Base-by-base conservation (phyloP, 2,329 filamentous ascomycete species). In the Arthrobotrys iridis region DNA sequence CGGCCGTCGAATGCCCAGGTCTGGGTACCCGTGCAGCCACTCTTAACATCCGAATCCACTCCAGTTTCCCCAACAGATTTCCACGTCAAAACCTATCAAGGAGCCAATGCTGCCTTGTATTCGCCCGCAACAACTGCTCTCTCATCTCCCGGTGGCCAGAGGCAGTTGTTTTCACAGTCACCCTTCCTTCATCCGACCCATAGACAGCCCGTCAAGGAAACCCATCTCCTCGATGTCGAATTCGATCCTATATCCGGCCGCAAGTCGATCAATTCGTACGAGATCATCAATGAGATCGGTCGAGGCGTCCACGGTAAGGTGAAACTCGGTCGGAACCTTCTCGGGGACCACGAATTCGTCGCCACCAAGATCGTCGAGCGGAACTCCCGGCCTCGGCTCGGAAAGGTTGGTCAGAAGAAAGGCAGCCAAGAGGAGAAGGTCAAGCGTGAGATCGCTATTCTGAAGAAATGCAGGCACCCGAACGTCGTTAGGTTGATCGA, bases 321-420 rank as follows among this genome's bases (percentile, higher is more conserved):
- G 80, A 99, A 99, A 83, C 86, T 97, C 52, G 95, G 93, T 52
- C 88, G 93, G 63, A 93, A 96, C 81, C 85, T 93, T 48, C 62
- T 43, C 11, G 55, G 55, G 18, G 37, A 41, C 35, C 33, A 59
- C 13, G 55, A 59, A 59, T 90, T 90, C 81, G 94, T 99, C 2
- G 95, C 95, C 67, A 97, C 99, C 86, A 99, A 99, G 84, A 99
- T 99, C 79, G 96, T 99, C 50, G 93, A 96, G 70, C 89, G 95
- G 37, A 96, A 94, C 60, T 97, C 96, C 84, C 93, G 92, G 79
- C 89, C 93, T 66, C 91, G 94, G 24, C 86, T 99, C n/a, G 95
- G 95, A 62, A 88, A 88, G 79, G 83, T 88, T 40, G 88, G 87
- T n/a, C 88, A 88, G 73, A 77, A 77, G 30, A 76, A 71, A 58